Base-by-base conservation (phyloP, 805 yeast species). In the Torulaspora franciscae region DNA sequence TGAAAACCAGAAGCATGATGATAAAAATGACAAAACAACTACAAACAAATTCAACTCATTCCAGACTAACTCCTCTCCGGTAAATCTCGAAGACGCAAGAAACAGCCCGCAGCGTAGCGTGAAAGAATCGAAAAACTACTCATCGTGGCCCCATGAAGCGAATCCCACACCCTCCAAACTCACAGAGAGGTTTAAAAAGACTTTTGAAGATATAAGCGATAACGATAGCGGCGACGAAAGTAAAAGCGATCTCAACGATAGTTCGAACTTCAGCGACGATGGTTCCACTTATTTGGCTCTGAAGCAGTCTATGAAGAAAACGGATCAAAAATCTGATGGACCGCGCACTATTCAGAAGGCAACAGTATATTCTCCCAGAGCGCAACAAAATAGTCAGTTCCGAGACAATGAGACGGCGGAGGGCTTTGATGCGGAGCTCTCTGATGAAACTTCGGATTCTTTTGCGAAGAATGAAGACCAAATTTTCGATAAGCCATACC, bases 211-310 rank as follows among this genome's bases (percentile, higher is more conserved):
- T 8, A 42, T 48, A 25, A 46, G 51, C 13, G 44, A 40, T 14
- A 54, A 47, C 6, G 55, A 52, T 6, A 46, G 47, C n/a, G 48
- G 40, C 22, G 52, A 52, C 17, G 55, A 48, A 6, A 37, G 34
- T 40, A 25, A 40, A 42, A 41, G 45, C 24, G 46, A 45, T 26
- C 15, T 38, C 6, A 48, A 45, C 28, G 43, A 42, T 22, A 42
- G 43, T 14, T 46, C 48, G 9, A 43, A 47, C 25, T 17, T 43
- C 37, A 45, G 48, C 17, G 61, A 55, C 32, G 60, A 54, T 7
- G 53, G 52, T 13, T 48, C 51, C 10, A 51, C 58, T 1, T 58
- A 55, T 29, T 42, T 53, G 22, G 56, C 58, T 3, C 40, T 58
- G 43, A 57, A 49, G 38, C 46, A 58, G 39, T 42, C 48, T 3